Conservation (phyloP, 228 moss, liverwort and hornwort species). For the Sphagnum fallax region DNA sequence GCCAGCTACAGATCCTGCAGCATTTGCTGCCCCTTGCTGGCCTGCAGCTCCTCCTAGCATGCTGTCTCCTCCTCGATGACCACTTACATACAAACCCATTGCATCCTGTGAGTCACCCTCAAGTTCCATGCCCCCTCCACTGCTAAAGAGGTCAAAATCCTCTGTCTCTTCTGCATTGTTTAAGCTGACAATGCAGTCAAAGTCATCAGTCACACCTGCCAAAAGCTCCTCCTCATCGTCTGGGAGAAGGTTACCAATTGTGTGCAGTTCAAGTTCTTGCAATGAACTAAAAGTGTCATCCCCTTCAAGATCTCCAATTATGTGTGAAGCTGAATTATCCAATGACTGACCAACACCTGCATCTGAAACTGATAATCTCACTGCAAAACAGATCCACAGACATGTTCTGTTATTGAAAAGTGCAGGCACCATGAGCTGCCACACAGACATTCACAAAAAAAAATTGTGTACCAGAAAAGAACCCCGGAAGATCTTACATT, state of each 20-base stretch:
- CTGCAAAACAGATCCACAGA: conserved; percentile 22
- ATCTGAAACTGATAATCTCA: conserved; percentile 74
- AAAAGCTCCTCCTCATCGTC: conserved; percentile 94
- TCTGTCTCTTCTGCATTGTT: conserved; percentile 69
- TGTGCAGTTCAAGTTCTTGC: conserved; percentile 90
- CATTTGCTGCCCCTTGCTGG: conserved; percentile 73
- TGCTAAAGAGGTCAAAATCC: conserved; percentile 90
- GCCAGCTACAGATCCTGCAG: conserved; percentile 93
- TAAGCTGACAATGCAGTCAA: conserved; percentile 47
- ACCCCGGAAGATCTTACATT: conserved; percentile 33
- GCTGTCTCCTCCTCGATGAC: conserved; percentile 74
- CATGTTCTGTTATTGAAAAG: neutral
- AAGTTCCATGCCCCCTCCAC: conserved; percentile 97
- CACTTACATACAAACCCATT: conserved; percentile 71
- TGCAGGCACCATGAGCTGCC: neutral
- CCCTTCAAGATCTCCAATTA: conserved; percentile 82
- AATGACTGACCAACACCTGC: conserved; percentile 67
- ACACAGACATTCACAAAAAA: neutral
- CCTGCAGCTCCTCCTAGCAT: conserved; percentile 58
- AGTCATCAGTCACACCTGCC: conserved; percentile 86
- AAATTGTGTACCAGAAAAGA: neutral
- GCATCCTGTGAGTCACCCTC: conserved; percentile 92
- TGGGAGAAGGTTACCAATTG: conserved; percentile 93
- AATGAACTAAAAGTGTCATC: conserved; percentile 87
- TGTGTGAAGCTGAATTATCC: conserved; percentile 73